Conservation (phyloP, 1,284 basidiomycete genomes). For the Tilletia caries region DNA sequence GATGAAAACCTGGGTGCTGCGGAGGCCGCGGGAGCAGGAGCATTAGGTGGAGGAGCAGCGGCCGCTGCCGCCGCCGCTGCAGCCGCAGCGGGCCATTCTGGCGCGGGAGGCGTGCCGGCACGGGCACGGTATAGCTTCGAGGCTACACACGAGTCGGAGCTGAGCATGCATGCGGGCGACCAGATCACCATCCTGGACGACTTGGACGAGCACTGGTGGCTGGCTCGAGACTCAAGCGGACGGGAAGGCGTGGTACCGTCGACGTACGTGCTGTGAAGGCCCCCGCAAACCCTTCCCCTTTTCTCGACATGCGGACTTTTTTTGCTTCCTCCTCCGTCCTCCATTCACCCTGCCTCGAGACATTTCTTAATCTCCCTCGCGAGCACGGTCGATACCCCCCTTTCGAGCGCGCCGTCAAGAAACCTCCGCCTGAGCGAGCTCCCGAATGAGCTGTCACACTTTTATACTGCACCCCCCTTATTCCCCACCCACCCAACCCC, state of each 20-base stretch:
- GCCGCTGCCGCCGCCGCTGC: conserved; percentile 15
- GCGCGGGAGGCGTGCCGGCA: conserved; percentile 37
- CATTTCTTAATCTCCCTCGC: no score
- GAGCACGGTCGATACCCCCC: conserved; percentile 2
- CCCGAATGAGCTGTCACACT: neutral
- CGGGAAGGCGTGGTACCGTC: conserved; percentile 43
- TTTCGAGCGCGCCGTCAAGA: neutral
- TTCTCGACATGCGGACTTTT: neutral
- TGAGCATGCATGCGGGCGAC: conserved; percentile 38
- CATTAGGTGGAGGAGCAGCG: conserved; percentile 11
- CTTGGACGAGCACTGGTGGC: conserved; percentile 47
- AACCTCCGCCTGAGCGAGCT: neutral
- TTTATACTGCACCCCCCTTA: conserved; percentile 14
- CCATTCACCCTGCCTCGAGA: no score
- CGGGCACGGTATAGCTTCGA: conserved; percentile 47
- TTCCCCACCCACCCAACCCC: no score
- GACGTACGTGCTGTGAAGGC: conserved; percentile 38
- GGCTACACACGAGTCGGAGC: conserved; percentile 43
- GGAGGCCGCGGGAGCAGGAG: conserved; percentile 18
- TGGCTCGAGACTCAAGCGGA: conserved; percentile 34
- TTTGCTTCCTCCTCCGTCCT: no score
- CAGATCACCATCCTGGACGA: conserved; percentile 44
- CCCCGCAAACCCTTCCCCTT: conserved; percentile 6
- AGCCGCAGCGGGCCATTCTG: neutral
- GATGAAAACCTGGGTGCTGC: conserved; percentile 29